Percentiles rank a stretch among this genome's conserved stretches.
These are phyloP conservation scores for Scheffersomyces ergatensis DNA, from an alignment of 805 yeast genomes.

Conservation along the genomic window DNA sequence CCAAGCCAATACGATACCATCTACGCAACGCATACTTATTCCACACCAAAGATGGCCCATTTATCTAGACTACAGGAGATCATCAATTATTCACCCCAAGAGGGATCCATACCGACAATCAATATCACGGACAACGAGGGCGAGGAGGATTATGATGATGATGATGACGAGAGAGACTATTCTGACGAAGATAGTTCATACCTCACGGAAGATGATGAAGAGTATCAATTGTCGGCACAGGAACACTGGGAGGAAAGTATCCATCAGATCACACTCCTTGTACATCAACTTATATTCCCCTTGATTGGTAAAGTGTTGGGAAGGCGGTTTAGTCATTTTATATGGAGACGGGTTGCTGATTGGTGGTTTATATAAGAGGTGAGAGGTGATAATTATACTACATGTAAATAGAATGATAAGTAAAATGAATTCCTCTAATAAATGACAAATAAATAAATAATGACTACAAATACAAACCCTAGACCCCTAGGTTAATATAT, in stretches of 20 bases:
- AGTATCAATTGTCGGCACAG: slow-evolving; percentile 47
- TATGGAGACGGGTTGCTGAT: slow-evolving; percentile 35
- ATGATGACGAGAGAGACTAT: slow-evolving; percentile 10
- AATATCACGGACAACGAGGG: too few relatives aligned
- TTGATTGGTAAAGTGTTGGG: slow-evolving; percentile 67
- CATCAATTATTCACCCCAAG: neutral
- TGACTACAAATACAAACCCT: too few relatives aligned
- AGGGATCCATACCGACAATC: neutral
- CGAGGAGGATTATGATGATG: slow-evolving; percentile 5
- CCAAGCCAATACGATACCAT: too few relatives aligned
- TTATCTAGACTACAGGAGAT: neutral
- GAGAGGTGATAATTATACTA: neutral
- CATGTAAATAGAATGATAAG: neutral
- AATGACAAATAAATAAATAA: neutral
- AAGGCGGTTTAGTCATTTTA: slow-evolving; percentile 49
- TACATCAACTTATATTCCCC: slow-evolving; percentile 62
- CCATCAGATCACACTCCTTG: slow-evolving; percentile 54
- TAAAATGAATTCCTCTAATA: neutral
- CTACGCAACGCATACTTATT: too few relatives aligned
- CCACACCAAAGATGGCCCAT: too few relatives aligned
- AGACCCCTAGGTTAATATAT: neutral
- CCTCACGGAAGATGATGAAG: slow-evolving; percentile 6
- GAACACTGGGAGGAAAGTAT: slow-evolving; percentile 74
- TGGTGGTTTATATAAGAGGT: slow-evolving; percentile 19
- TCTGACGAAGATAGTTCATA: slow-evolving; percentile 13